These are phyloP conservation scores for Trypanosoma scelopori DNA, from an alignment of 208 protist genomes.

Conservation along the genomic window DNA sequence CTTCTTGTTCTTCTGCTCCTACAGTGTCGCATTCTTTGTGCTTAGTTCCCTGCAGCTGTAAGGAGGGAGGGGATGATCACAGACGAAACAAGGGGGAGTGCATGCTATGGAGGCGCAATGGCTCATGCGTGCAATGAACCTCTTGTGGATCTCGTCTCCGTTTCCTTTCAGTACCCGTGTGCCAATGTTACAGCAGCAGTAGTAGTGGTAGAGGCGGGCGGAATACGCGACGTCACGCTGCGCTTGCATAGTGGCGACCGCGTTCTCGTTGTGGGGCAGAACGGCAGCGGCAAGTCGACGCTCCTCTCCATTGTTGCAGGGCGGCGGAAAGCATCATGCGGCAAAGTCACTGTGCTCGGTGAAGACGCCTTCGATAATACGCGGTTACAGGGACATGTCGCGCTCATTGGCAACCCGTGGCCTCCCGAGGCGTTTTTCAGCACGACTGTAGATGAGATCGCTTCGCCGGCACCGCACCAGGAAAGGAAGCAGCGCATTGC, in stretches of 20 bases:
- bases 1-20: no score
- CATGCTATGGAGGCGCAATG: neutral
- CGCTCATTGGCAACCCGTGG: conserved; percentile 65
- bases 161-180: conserved; percentile 56
- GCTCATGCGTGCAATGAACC: conserved; percentile 6
- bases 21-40: no score
- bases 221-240: conserved; percentile 41
- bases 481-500: conserved; percentile 40
- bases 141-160: conserved; percentile 32
- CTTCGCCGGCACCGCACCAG: conserved; percentile 36
- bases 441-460: conserved; percentile 64
- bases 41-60: no score
- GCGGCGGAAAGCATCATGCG: conserved; percentile 58
- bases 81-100: no score
- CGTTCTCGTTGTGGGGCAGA: conserved; percentile 94
- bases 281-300: conserved; percentile 96
- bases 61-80: no score
- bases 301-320: conserved; percentile 92
- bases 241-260: conserved; percentile 54
- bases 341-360: conserved; percentile 54
- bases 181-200: neutral
- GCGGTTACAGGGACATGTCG: conserved; percentile 43
- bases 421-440: conserved; percentile 76
- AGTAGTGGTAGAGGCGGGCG: conserved; percentile 17
- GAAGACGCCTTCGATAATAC: conserved; percentile 85